These are phyloP conservation scores for Penicillium sp. DNA, from an alignment of 2,329 filamentous ascomycete species.

Conservation along the genomic window DNA sequence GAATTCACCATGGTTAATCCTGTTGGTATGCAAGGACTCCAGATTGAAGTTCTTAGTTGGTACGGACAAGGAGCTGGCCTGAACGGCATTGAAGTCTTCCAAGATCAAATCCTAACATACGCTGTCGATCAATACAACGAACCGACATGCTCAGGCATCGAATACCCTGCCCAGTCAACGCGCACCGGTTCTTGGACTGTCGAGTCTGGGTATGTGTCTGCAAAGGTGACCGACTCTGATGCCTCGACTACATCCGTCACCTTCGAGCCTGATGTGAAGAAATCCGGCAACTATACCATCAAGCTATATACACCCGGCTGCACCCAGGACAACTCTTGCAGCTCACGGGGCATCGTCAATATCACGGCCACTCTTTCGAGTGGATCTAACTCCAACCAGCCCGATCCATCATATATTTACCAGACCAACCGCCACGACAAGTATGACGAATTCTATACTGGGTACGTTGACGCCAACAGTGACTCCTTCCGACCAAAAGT, in stretches of 20 bases:
- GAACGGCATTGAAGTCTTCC: constrained; percentile 80
- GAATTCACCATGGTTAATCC: constrained; percentile 88
- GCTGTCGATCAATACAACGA: constrained; percentile 87
- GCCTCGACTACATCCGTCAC: constrained; percentile 66
- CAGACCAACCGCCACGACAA: constrained; percentile 97
- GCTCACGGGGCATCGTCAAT: constrained; percentile 73
- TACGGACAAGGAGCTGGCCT: constrained; percentile 84
- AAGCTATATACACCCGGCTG: constrained; percentile 93
- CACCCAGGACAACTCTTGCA: constrained; percentile 72
- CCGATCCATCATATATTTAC: constrained; percentile 64
- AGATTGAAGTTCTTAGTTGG: constrained; percentile 80
- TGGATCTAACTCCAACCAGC: constrained; percentile 43
- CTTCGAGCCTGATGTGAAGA: constrained; percentile 70
- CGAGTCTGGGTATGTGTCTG: constrained; percentile 72
- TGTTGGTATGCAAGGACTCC: constrained; percentile 84
- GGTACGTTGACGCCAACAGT: constrained; percentile 73
- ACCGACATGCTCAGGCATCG: constrained; percentile 68
- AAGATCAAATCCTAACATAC: constrained; percentile 80
- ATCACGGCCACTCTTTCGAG: constrained; percentile 69
- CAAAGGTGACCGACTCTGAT: constrained; percentile 58
- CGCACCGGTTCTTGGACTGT: constrained; percentile 71
- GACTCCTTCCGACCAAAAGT: constrained; percentile 74
- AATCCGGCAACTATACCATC: constrained; percentile 88
- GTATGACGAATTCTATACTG: constrained; percentile 88
- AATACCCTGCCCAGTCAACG: constrained; percentile 64